Base-by-base conservation (phyloP, 2,329 filamentous ascomycete species). In the Aspergillus awamori region DNA sequence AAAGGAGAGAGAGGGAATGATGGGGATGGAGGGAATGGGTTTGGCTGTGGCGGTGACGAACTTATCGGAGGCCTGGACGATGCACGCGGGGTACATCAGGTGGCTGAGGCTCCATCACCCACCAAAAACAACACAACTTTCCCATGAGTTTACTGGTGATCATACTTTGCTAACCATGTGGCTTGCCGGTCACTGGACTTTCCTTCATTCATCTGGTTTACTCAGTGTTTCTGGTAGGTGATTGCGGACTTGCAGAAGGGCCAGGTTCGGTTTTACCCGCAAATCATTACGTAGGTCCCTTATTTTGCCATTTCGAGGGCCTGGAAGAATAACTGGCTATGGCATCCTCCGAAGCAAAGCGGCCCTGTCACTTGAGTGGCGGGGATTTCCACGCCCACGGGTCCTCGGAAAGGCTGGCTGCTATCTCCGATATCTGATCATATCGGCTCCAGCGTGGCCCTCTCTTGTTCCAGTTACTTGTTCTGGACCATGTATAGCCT, bases 61-160 rank as follows among this genome's bases (percentile, higher is more conserved):
- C 20, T 45, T 24, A 45, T 45, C 41, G 41, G 22, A 11, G 17
- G 2, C 41, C 28, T 30, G 28, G 20, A 22, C 41, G 20, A 45
- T 45, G 41, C 62, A 66, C 64, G 64, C 64, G 64, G 62, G 65
- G 64, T 60, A 56, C 53, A 64, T 63, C 65, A 67, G 61, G 65
- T 67, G 65, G 58, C 60, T 60, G 60, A 58, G 62, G 43, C 57
- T 60, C 55, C 17, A 45, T 65, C 58, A 62, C 51, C 33, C 51
- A 58, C 59, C 39, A 36, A 36, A 36, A 36, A 10, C 10, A 36
- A 36, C 33, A 36, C 33, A 26, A 36, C 33, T 36, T 36, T 36
- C 13, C 11, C 10, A 36, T 36, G 11, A 11, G 11, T 36, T 36
- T 36, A 36, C 41, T 45, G 20, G 20, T 10, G 41, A 45, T 45